Percentiles rank a stretch among this genome's conserved stretches.
These are phyloP conservation scores for Coprinopsis sp. DNA, from an alignment of 768 basidiomycete genomes.

Conservation along the genomic window DNA sequence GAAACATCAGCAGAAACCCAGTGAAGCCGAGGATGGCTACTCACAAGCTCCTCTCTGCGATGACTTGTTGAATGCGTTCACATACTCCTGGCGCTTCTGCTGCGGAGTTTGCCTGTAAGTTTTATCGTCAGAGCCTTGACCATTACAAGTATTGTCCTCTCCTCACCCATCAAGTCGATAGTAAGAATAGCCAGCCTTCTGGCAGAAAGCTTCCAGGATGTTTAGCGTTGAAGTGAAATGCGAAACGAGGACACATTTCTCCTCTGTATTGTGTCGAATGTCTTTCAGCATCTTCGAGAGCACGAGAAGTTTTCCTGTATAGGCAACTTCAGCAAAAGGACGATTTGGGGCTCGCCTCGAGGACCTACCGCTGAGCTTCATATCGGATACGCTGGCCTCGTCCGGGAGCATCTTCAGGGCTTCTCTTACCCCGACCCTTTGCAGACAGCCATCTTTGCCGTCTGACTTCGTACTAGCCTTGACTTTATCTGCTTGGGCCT, in stretches of 20 bases:
- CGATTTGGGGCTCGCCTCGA: neutral
- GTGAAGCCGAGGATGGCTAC: constrained; percentile 18
- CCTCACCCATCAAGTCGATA: constrained; percentile 92
- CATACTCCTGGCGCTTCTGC: constrained; percentile 77
- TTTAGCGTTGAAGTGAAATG: constrained; percentile 95
- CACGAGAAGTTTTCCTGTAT: constrained; percentile 67
- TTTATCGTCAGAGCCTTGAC: constrained; percentile 3
- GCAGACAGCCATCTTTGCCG: constrained; percentile 26
- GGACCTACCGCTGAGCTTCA: constrained; percentile 72
- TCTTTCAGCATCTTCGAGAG: constrained; percentile 58
- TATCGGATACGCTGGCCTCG: constrained; percentile 57
- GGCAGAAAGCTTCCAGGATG: constrained; percentile 83
- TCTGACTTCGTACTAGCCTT: constrained; percentile 41
- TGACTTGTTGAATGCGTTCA: constrained; percentile 83
- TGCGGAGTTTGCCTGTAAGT: constrained; percentile 64
- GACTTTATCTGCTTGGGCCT: constrained; percentile 67
- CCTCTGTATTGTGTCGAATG: constrained; percentile 72
- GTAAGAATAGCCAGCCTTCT: constrained; percentile 68
- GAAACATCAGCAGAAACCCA: neutral
- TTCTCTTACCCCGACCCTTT: constrained; percentile 49
- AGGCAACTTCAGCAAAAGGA: neutral
- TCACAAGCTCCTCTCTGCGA: constrained; percentile 67
- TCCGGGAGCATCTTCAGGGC: constrained; percentile 61
- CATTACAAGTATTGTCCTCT: no score
- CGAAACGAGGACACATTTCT: constrained; percentile 96